Evolutionary conservation across 768 basidiomycete species (phyloP).

Genomic region (Phlebiopsis flavidoalba): DNA sequence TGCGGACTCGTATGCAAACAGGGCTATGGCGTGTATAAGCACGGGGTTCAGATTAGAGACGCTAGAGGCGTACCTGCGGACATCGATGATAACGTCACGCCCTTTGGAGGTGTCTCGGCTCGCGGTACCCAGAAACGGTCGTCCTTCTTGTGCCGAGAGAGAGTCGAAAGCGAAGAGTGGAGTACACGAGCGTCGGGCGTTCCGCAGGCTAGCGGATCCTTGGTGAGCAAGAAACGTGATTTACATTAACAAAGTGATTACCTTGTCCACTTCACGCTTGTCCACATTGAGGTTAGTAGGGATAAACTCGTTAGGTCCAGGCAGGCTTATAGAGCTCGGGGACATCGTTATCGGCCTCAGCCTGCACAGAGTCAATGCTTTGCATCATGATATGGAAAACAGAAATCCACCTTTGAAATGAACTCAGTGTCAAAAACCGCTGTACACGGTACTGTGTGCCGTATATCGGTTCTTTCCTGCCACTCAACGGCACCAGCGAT

Average conservation of each 20-base stretch:
- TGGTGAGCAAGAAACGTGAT: background rate
- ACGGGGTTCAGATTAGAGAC: background rate
- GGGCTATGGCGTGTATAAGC: constrained; percentile 35
- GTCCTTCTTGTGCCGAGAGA: constrained; percentile 99
- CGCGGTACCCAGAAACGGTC: constrained; percentile 96
- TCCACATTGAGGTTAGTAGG: constrained; percentile 83
- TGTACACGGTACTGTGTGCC: constrained; percentile 84
- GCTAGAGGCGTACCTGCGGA: constrained; percentile 53
- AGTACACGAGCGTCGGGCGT: constrained; percentile 70
- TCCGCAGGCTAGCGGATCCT: constrained; percentile 50
- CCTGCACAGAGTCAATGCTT: background rate
- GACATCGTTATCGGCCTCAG: constrained; percentile 48
- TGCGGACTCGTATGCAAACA: constrained; percentile 54
- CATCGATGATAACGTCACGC: constrained; percentile 66
- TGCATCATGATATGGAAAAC: background rate
- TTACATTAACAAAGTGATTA: constrained; percentile 22
- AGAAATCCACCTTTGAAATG: constrained; percentile 33
- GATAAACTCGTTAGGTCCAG: constrained; percentile 86
- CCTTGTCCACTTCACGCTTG: constrained; percentile 63
- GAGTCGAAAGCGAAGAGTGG: constrained; percentile 60
- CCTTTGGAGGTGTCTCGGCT: no score
- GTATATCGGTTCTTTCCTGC: constrained; percentile 87
- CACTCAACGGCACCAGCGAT: constrained; percentile 46
- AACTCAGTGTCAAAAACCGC: constrained; percentile 63
- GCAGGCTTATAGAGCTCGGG: constrained; percentile 71